Evolutionary conservation across 495 filamentous ascomycete genomes (phyloP), one percentile per base, ranked within the genome.

Genomic region (Aspergillus cristatus): DNA sequence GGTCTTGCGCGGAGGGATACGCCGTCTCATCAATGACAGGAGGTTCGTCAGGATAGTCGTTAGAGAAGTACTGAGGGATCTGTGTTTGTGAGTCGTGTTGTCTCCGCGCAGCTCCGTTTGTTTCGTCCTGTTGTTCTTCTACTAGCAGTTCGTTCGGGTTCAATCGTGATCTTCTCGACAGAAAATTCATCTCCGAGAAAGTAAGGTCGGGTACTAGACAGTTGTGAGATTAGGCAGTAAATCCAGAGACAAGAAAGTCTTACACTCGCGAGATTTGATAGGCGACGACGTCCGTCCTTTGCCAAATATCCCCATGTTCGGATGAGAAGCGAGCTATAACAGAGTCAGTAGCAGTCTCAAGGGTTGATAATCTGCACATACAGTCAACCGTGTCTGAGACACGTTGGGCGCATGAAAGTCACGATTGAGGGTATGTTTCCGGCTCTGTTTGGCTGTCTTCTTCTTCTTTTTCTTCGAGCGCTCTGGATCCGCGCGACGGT

Each of bases 171-270:
- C 38, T 59, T 53, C 15, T 30, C 26, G 60, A 52, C 8, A 84
- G 67, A 46, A 86, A 84, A 12, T 66, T 64, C 65, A 80, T 77
- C 45, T 84, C 75, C 1, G 75, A 81, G 53, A 85, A 88, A 1
- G 72, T 63, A 30, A 82, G 65, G 48, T 83, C 75, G 20, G 75
- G 68, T 30, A 82, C 78, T 82, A 32, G 14, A 35, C 13, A 10
- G 28, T 20, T 31, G 13, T 25, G 12, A 47, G 35, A 24, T 37
- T 53, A 32, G 22, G 13, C 35, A 40, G 37, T 30, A 28, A 8
- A 18, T 17, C n/a, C 14, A 29, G 7, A 17, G 3, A 37, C 28
- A 6, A 11, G 24, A 3, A 30, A n/a, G 28, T 51, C 60, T 54
- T 57, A 72, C 68, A 47, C 39, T 65, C 64, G 44, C 55, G 62